Evolutionary conservation across 2,329 filamentous ascomycete species (phyloP).

Genomic region (Pseudomassariella vexata): DNA sequence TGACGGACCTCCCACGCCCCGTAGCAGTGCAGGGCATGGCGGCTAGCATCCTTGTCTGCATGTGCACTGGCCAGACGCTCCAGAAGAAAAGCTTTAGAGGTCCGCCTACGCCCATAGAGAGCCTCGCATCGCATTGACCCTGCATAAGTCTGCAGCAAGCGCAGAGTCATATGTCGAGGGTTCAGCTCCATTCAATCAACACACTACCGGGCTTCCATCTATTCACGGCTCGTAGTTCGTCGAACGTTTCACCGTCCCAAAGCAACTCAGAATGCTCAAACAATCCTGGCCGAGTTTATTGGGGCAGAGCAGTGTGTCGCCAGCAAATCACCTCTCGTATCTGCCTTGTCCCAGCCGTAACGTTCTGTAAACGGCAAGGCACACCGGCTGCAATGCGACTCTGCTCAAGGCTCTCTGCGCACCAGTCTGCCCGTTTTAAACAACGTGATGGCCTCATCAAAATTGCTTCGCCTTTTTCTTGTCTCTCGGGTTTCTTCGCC

Average conservation of each 20-base stretch:
- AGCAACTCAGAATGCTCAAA: constrained; percentile 7
- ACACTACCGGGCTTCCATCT: constrained; percentile 10
- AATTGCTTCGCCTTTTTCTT: no score
- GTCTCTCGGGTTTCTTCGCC: no score
- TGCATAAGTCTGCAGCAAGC: not conserved
- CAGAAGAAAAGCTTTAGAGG: no score
- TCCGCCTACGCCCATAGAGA: no score
- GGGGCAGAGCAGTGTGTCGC: constrained; percentile 11
- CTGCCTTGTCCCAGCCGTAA: constrained; percentile 6
- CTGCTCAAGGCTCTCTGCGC: no score
- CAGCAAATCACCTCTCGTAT: constrained; percentile 12
- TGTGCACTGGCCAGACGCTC: no score
- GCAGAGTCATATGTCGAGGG: constrained; percentile 2
- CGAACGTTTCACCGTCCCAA: constrained; percentile 11
- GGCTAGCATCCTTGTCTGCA: no score
- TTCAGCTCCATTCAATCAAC: constrained; percentile 2
- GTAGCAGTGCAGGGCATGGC: no score
- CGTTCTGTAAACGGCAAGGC: constrained; percentile 19
- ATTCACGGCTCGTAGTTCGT: constrained; percentile 16
- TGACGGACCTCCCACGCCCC: no score
- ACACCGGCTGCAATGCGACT: constrained; percentile 16
- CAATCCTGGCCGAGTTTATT: constrained; percentile 11
- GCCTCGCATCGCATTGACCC: no score
- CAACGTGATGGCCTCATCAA: no score
- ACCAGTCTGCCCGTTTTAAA: no score